Evolutionary conservation across 2,329 filamentous ascomycete species (phyloP), one percentile per base, ranked within the genome.

Genomic region (Acrocalymma vagum): DNA sequence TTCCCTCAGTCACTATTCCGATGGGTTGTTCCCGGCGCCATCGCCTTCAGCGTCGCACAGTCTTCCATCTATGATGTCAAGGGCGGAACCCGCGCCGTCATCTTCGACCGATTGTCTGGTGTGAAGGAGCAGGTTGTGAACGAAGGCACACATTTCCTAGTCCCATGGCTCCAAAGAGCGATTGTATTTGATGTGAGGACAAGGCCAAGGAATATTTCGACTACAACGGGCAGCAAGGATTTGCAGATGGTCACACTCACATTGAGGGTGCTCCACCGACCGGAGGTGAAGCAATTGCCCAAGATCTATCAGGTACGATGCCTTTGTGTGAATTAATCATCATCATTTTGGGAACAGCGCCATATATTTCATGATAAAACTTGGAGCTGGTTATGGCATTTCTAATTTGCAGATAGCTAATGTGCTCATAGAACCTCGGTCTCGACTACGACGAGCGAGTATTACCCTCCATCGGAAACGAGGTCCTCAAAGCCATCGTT

Each of bases 231-330:
- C 44, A 93, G 87, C 82, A 99, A 99, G 84, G 94, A 99, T 77
- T 75, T 99, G 80, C 94, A 99, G 79, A 99, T 99, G 94, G 94
- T 99, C 66, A 96, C 91, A 81, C 82, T 99, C 80, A 99, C 94
- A 38, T 81, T 99, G 70, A 84, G 94, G 73, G 94, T 99, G 53
- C 76, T 99, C 72, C 93, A 97, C 77, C 83, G 95, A 60, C 94
- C 95, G 5, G 93, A 96, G 42, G 93, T 99, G 62, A 85, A 90
- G 79, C 84, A 86, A 62, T 78, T 99, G 67, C 95, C 94, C 46
- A 95, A 93, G 78, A 99, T 99, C 66, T 99, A 99, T 80, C 94
- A 97, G 84, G 93, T 96, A 75, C 52, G 80, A 14, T 28, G 24
- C 14, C 14, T 44, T 21, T 16, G 15, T 16, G 10, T 15, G 3